Conservation (phyloP, 306 rosid genomes). For the Gastrolobium bilobum region DNA sequence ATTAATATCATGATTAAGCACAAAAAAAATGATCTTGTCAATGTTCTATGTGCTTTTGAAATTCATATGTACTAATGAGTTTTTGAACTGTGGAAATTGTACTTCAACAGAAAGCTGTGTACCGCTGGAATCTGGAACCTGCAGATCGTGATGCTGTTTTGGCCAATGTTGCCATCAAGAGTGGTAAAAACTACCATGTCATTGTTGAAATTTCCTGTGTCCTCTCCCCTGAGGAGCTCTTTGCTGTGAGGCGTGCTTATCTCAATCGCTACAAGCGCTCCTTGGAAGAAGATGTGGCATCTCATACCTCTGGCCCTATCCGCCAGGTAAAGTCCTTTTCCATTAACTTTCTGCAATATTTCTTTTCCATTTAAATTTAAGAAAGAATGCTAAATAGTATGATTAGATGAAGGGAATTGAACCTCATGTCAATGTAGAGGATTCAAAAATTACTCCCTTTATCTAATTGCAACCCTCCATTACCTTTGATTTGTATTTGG, state of each 20-base stretch:
- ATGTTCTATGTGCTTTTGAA: not conserved
- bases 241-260: slow-evolving; percentile 60
- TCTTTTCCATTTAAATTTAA: not conserved
- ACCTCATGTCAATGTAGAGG: no score
- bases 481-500: no score
- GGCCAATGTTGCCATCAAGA: slow-evolving; percentile 70
- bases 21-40: not conserved
- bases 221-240: slow-evolving; percentile 71
- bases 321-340: slow-evolving; percentile 66
- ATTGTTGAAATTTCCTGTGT: slow-evolving; percentile 70
- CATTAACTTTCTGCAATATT: not conserved
- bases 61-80: slow-evolving; percentile 7
- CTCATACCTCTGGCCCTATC: slow-evolving; percentile 70
- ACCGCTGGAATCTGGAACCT: slow-evolving; percentile 78
- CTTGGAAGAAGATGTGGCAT: slow-evolving; percentile 85
- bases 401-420: not conserved
- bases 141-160: slow-evolving; percentile 81
- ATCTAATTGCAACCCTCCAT: no score
- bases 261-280: slow-evolving; percentile 72
- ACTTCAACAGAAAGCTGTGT: slow-evolving; percentile 74
- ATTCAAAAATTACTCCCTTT: no score
- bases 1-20: not conserved
- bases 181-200: slow-evolving; percentile 58
- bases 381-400: not conserved
- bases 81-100: not conserved